phyloP scores from a whole-genome alignment of 352 stramenopile genomes.

The Aphanomyces euteiches region DNA sequence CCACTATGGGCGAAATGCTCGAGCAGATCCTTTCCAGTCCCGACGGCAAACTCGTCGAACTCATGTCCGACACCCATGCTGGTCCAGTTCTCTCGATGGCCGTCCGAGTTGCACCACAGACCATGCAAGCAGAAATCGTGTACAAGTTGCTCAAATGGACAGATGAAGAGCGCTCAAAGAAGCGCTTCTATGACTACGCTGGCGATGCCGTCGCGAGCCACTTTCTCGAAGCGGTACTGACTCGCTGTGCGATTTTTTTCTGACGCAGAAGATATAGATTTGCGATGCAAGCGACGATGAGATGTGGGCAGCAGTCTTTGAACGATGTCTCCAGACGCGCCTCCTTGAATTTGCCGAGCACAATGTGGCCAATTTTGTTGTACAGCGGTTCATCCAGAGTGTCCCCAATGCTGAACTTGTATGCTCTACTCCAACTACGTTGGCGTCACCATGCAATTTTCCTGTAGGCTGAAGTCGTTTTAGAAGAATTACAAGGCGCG shows the following conservation, averaged over 20 bases:
- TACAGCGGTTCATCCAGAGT: slow-evolving; percentile 66
- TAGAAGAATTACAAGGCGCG: slow-evolving; percentile 53
- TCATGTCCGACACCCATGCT: slow-evolving; percentile 73
- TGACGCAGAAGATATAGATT: slow-evolving; percentile 7
- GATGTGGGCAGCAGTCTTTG: slow-evolving; percentile 64
- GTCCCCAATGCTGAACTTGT: slow-evolving; percentile 40
- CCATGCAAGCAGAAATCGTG: slow-evolving; percentile 49
- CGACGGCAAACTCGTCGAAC: slow-evolving; percentile 47
- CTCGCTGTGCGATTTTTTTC: neutral
- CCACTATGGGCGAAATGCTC: slow-evolving; percentile 59
- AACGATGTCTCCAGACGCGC: slow-evolving; percentile 54
- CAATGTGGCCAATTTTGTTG: slow-evolving; percentile 78
- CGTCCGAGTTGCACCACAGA: slow-evolving; percentile 53
- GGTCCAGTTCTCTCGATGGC: slow-evolving; percentile 62
- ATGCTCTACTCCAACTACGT: neutral
- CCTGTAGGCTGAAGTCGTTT: slow-evolving; percentile 41
- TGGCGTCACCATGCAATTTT: neutral
- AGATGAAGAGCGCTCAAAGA: slow-evolving; percentile 47
- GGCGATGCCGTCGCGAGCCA: slow-evolving; percentile 73
- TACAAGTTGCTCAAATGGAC: slow-evolving; percentile 69
- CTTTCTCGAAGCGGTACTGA: slow-evolving; percentile 54
- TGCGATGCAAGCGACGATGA: slow-evolving; percentile 43
- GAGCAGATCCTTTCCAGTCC: slow-evolving; percentile 43
- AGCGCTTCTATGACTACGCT: slow-evolving; percentile 64
- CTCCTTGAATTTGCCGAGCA: slow-evolving; percentile 70